A percentile compares a stretch with the other conserved stretches of the same genome.
Conservation (phyloP, 805 yeast species). For the Nakazawaea ishiwadae region DNA sequence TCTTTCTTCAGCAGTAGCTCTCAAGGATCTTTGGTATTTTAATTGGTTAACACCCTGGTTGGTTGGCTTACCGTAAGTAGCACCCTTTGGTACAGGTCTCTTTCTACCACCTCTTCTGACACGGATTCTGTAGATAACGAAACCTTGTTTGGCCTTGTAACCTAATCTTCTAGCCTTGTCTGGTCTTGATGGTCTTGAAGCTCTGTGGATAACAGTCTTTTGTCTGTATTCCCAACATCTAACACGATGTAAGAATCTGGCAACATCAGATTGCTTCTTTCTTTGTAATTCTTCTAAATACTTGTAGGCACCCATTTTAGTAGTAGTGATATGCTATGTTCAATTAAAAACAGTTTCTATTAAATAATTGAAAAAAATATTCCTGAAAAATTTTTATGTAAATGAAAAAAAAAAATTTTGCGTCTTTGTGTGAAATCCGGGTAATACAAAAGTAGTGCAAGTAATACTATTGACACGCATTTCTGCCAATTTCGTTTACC, state of each 20-base stretch:
- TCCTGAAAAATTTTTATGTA: slow-evolving; percentile 32
- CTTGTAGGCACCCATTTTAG: slow-evolving; percentile 98
- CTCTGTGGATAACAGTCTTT: slow-evolving; percentile 97
- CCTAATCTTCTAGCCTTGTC: slow-evolving; percentile 99
- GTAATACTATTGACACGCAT: too few relatives aligned
- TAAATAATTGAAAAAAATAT: slow-evolving; percentile 10
- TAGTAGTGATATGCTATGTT: slow-evolving; percentile 1
- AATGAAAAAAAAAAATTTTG: slow-evolving; percentile 19
- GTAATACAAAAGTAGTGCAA: too few relatives aligned
- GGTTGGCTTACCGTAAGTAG: slow-evolving; percentile 99
- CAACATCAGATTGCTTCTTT: slow-evolving; percentile 99
- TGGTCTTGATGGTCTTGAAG: slow-evolving; percentile 98
- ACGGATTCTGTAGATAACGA: slow-evolving; percentile 96
- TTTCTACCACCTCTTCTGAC: slow-evolving; percentile 99
- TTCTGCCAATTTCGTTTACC: too few relatives aligned
- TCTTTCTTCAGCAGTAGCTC: slow-evolving; percentile 99
- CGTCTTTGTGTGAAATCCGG: too few relatives aligned
- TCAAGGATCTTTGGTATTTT: slow-evolving; percentile 97
- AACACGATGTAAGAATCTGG: slow-evolving; percentile 98
- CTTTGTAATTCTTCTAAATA: slow-evolving; percentile 98
- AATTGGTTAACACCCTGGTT: slow-evolving; percentile 99
- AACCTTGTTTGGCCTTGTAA: slow-evolving; percentile 99
- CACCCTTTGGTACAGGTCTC: slow-evolving; percentile 99
- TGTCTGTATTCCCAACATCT: slow-evolving; percentile 99
- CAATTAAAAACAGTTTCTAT: not conserved